Base-by-base conservation (phyloP, 805 yeast genomes). In the Candida ipomoeae region DNA sequence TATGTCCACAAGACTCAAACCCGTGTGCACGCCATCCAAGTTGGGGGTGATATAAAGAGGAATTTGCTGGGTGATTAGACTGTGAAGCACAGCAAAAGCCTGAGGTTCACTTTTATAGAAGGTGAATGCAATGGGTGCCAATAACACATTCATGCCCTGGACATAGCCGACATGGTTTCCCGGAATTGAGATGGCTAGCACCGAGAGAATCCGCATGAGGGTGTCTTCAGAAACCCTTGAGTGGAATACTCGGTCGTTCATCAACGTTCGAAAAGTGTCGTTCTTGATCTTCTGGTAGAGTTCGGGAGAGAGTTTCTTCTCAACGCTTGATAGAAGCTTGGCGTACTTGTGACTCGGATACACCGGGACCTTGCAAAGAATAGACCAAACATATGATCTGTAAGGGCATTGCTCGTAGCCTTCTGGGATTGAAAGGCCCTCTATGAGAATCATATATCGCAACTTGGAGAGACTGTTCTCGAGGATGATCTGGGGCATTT, bases 111-210 rank as follows among this genome's bases (percentile, higher is more conserved):
- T 81, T 39, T 84, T 82, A 52, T 70, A 64, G 58, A 86, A 77
- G 0, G 86, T 77, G 62, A 81, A 90, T 15, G 89, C 78, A 49
- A 90, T 79, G 1, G 97, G 96, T 0, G 96, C 97, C 21, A 86
- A 77, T 20, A 90, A 65, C 0, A 90, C 89, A 63, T 90, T 90
- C 85, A 91, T 82, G 2, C 97, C 97, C 63, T 90, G 97, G n/a
- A 90, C 96, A 62, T 89, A 89, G 0, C 78, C 78, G 5, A 64
- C 70, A 38, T 61, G 62, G 46, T 59, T 60, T n/a, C 59, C 57
- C 42, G 62, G 51, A 10, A 63, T 52, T 17, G 77, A 66, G 64
- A 81, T 67, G 2, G 95, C 95, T 61, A 82, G 79, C n/a, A 87
- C 83, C 32, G 87, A 85, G 23, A 90, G 73, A 2, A 89, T 70